Percentiles rank a stretch among this genome's conserved stretches.
Conservation (phyloP, 345 rosid species). For the Acer campestre region DNA sequence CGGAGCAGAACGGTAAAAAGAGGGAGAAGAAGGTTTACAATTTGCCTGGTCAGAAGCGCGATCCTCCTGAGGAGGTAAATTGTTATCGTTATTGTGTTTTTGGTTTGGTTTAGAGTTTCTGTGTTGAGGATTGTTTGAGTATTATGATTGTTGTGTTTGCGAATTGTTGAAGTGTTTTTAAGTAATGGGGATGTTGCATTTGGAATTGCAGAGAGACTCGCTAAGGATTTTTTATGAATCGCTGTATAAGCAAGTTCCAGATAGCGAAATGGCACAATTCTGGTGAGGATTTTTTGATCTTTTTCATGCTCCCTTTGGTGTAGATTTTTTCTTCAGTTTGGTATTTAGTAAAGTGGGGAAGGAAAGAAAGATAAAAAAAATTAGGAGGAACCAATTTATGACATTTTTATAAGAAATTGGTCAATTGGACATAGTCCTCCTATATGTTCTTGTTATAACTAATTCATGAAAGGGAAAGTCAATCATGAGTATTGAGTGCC, state of each 20-base stretch:
- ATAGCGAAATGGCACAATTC: slow-evolving; percentile 90
- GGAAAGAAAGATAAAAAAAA: neutral
- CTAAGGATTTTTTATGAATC: slow-evolving; percentile 90
- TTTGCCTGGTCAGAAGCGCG: slow-evolving; percentile 92
- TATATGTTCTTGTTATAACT: neutral
- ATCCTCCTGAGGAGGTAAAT: slow-evolving; percentile 75
- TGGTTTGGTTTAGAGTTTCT: neutral
- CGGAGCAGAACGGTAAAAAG: slow-evolving; percentile 46
- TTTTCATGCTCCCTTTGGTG: slow-evolving; percentile 7
- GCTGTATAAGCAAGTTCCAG: slow-evolving; percentile 70
- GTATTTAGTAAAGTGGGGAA: neutral
- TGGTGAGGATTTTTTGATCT: slow-evolving; percentile 55
- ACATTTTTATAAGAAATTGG: too few species aligned
- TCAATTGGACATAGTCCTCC: neutral
- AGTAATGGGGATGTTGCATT: slow-evolving; percentile 17
- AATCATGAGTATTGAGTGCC: neutral
- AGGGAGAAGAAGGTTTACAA: slow-evolving; percentile 78
- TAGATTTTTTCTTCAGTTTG: neutral
- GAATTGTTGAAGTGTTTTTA: neutral
- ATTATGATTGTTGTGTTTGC: neutral
- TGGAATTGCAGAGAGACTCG: slow-evolving; percentile 85
- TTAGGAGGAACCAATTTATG: neutral
- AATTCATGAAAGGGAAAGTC: neutral
- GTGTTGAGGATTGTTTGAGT: neutral
- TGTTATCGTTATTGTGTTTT: neutral